Conservation (phyloP, 345 rosid genomes). For the Lumnitzera littorea region DNA sequence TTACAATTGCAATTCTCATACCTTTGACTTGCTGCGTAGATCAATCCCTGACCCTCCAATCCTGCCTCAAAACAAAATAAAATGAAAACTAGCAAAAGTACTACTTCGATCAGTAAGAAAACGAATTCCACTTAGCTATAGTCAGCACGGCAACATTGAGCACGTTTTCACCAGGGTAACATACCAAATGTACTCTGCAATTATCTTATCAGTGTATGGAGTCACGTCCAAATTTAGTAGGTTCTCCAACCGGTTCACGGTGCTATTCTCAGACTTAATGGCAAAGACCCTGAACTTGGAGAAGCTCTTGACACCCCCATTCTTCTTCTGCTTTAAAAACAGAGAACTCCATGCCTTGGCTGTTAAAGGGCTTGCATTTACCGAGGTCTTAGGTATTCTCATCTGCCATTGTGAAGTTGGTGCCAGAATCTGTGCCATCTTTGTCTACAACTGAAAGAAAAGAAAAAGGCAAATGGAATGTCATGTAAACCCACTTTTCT, state of each 20-base stretch:
- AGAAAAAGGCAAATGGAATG: constrained; percentile 4
- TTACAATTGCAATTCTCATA: constrained; percentile 17
- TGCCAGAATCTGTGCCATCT: constrained; percentile 88
- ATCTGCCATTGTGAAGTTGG: constrained; percentile 74
- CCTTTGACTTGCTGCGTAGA: constrained; percentile 93
- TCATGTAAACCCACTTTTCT: not conserved
- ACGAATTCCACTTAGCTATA: not conserved
- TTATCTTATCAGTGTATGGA: constrained; percentile 77
- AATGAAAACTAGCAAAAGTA: not conserved
- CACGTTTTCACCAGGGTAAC: not conserved
- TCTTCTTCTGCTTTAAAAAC: constrained; percentile 63
- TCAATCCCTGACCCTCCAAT: constrained; percentile 90
- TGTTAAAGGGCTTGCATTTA: constrained; percentile 29
- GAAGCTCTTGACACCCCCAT: constrained; percentile 29
- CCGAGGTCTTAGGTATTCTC: constrained; percentile 51
- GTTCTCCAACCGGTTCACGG: constrained; percentile 63
- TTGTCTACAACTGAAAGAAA: constrained; percentile 27
- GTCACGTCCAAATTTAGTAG: constrained; percentile 76
- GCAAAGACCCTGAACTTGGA: constrained; percentile 56
- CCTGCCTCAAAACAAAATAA: constrained; percentile 36
- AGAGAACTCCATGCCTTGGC: constrained; percentile 62
- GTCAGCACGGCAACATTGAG: not conserved
- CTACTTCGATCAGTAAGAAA: not conserved
- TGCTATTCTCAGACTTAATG: constrained; percentile 55
- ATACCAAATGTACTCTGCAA: constrained; percentile 98